A percentile compares a stretch with the other conserved stretches of the same genome.
These are phyloP conservation scores for Suhomyces emberorum DNA, from an alignment of 805 yeast genomes.

Conservation along the genomic window DNA sequence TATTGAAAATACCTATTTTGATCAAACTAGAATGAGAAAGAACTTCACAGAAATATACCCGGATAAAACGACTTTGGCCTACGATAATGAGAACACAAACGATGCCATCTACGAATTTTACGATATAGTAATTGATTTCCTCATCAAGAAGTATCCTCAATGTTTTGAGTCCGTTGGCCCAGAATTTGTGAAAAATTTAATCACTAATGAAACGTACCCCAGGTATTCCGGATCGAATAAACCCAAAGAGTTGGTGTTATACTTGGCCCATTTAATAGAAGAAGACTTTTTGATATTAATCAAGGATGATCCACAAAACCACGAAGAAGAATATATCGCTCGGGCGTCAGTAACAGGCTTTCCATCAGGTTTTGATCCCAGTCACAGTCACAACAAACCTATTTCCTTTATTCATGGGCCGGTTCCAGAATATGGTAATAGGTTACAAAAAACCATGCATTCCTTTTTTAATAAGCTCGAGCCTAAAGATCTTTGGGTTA, in stretches of 20 bases:
- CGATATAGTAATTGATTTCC: conserved; percentile 36
- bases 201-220: conserved; percentile 36
- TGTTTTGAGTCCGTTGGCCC: conserved; percentile 37
- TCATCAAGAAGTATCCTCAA: conserved; percentile 51
- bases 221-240: conserved; percentile 6
- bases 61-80: conserved; percentile 29
- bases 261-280: conserved; percentile 43
- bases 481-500: conserved; percentile 53
- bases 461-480: conserved; percentile 57
- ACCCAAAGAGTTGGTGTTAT: conserved; percentile 18
- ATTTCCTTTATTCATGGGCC: conserved; percentile 64
- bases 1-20: conserved; percentile 57
- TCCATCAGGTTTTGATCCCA: conserved; percentile 74
- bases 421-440: conserved; percentile 62
- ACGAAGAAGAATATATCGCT: conserved; percentile 55
- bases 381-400: conserved; percentile 47
- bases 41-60: conserved; percentile 27
- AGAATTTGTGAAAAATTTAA: conserved; percentile 31
- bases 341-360: conserved; percentile 58
- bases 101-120: conserved; percentile 50
- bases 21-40: conserved; percentile 40
- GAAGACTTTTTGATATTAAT: conserved; percentile 62
- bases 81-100: conserved; percentile 17
- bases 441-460: conserved; percentile 62
- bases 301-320: conserved; percentile 38